phyloP scores from a whole-genome alignment of 768 basidiomycete species.

The Leccinum broughii region DNA sequence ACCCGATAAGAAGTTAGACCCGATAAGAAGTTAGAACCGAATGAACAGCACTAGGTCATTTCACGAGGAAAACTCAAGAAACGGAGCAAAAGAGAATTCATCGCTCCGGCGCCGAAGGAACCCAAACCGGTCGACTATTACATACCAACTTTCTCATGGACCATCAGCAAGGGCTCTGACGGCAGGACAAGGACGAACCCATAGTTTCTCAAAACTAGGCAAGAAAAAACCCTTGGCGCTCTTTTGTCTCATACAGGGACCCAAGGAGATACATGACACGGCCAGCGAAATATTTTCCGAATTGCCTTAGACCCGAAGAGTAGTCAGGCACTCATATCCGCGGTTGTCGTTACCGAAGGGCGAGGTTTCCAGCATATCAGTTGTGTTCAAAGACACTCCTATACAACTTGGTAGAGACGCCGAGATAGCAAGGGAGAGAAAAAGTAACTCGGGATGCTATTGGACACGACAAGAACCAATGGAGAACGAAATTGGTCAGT shows the following conservation, averaged over 20 bases:
- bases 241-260: background rate
- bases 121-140: background rate
- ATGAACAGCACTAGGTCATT: background rate
- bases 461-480: background rate
- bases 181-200: background rate
- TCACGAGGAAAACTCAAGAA: background rate
- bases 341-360: background rate
- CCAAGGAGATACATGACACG: background rate
- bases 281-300: background rate
- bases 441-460: background rate
- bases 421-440: background rate
- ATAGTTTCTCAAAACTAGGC: background rate
- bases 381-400: background rate
- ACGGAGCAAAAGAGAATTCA: background rate
- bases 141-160: slow-evolving; percentile 13
- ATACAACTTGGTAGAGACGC: background rate
- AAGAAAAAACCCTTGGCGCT: background rate
- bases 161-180: background rate
- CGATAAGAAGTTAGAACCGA: background rate
- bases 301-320: background rate
- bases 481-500: background rate
- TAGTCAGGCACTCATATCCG: background rate
- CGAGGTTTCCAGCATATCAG: background rate
- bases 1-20: background rate
- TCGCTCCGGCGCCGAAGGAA: background rate